Evolutionary conservation across 805 yeast genomes (phyloP).

Genomic region (Wickerhamiella sergipiensis): DNA sequence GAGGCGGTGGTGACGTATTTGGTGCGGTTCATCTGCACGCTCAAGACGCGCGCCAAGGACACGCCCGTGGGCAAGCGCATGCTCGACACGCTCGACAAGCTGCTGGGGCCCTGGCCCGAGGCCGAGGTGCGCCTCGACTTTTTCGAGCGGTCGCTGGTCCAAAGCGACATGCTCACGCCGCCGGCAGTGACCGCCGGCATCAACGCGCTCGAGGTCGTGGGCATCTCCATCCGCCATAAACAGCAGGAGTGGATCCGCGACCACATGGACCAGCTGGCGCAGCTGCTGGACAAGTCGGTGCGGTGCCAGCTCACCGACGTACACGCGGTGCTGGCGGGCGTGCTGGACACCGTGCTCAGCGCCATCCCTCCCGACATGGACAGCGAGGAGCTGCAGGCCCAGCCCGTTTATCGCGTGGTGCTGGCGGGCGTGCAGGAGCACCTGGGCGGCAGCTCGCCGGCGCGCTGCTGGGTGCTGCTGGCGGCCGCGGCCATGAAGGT

Average conservation of each 20-base stretch:
- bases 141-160: slow-evolving; percentile 75
- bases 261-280: slow-evolving; percentile 55
- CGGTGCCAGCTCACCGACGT: slow-evolving; percentile 74
- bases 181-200: slow-evolving; percentile 59
- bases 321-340: slow-evolving; percentile 71
- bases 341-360: slow-evolving; percentile 50
- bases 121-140: slow-evolving; percentile 75
- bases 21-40: slow-evolving; percentile 75
- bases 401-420: slow-evolving; percentile 3
- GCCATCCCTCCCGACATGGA: slow-evolving; percentile 40
- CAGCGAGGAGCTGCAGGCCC: slow-evolving; percentile 31
- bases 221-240: slow-evolving; percentile 70
- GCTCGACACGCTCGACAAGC: slow-evolving; percentile 56
- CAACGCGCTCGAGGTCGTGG: slow-evolving; percentile 82
- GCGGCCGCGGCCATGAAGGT: slow-evolving; percentile 55
- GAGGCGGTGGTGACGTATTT: slow-evolving; percentile 72
- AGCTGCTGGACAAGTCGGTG: slow-evolving; percentile 65
- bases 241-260: slow-evolving; percentile 63
- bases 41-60: slow-evolving; percentile 51
- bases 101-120: slow-evolving; percentile 78
- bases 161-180: slow-evolving; percentile 55
- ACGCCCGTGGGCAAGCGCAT: slow-evolving; percentile 73
- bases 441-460: slow-evolving; percentile 52
- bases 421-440: slow-evolving; percentile 60
- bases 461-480: slow-evolving; percentile 70